phyloP scores from a whole-genome alignment of 2,329 filamentous ascomycete genomes.

The Alternaria atra region DNA sequence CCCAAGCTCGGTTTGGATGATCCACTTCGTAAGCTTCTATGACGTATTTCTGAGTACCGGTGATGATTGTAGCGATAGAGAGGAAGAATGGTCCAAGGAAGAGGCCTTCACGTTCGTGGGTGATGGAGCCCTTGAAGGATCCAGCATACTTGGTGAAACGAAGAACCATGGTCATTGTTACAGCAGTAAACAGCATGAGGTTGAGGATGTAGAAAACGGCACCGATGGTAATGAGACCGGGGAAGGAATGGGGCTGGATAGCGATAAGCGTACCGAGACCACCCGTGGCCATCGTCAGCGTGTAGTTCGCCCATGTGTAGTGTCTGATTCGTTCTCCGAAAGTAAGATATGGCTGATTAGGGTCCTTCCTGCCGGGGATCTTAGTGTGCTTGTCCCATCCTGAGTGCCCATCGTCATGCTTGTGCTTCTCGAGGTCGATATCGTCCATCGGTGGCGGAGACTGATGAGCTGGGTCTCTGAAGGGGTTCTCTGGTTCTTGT shows the following conservation, averaged over 20 bases:
- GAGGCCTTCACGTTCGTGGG: slow-evolving; percentile 61
- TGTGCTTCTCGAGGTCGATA: slow-evolving; percentile 43
- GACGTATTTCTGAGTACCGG: slow-evolving; percentile 52
- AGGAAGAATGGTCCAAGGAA: slow-evolving; percentile 59
- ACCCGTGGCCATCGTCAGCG: slow-evolving; percentile 59
- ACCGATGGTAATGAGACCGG: slow-evolving; percentile 61
- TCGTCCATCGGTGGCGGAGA: slow-evolving; percentile 28
- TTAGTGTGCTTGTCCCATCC: slow-evolving; percentile 39
- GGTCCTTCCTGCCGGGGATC: slow-evolving; percentile 43
- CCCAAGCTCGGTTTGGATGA: slow-evolving; percentile 53
- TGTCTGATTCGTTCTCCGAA: slow-evolving; percentile 44
- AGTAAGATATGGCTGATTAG: slow-evolving; percentile 44
- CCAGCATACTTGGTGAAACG: slow-evolving; percentile 58
- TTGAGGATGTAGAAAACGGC: slow-evolving; percentile 62
- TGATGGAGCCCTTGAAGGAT: slow-evolving; percentile 57
- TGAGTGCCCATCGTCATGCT: slow-evolving; percentile 25
- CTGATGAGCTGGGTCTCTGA: slow-evolving; percentile 25
- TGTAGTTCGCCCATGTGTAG: slow-evolving; percentile 61
- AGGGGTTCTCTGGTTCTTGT: slow-evolving; percentile 28
- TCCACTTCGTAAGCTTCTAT: slow-evolving; percentile 45
- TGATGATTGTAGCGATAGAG: slow-evolving; percentile 54
- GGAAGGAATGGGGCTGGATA: slow-evolving; percentile 57
- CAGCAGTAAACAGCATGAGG: slow-evolving; percentile 56
- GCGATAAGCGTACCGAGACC: slow-evolving; percentile 57
- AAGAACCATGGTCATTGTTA: slow-evolving; percentile 45